Conservation (phyloP, 345 rosid species). For the Mallotus nudiflorus region DNA sequence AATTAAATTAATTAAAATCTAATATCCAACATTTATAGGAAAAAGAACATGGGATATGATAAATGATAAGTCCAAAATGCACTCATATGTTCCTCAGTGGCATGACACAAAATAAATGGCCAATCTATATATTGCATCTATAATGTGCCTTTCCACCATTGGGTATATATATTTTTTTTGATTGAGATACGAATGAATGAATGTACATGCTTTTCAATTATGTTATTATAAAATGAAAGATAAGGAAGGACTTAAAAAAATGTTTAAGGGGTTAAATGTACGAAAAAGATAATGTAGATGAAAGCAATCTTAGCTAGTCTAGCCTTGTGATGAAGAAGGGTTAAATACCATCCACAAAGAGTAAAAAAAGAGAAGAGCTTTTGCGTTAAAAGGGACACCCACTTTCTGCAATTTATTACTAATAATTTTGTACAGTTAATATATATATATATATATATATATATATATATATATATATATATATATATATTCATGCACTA, state of each 20-base stretch:
- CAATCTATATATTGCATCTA: too few relatives aligned
- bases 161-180: too few relatives aligned
- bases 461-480: too few relatives aligned
- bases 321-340: neutral
- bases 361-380: constrained; percentile 35
- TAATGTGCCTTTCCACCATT: too few relatives aligned
- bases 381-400: constrained; percentile 73
- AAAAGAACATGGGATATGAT: neutral
- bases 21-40: too few relatives aligned
- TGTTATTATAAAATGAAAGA: neutral
- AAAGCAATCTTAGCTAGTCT: constrained; percentile 6
- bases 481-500: too few relatives aligned
- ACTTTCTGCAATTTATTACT: constrained; percentile 64
- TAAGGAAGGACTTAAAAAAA: neutral
- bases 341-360: constrained; percentile 21
- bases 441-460: too few relatives aligned
- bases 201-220: neutral
- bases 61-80: constrained; percentile 9
- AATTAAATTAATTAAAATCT: too few relatives aligned
- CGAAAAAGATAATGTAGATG: constrained; percentile 22
- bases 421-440: constrained; percentile 18
- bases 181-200: too few relatives aligned
- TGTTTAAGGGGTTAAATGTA: constrained; percentile 9
- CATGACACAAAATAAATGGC: too few relatives aligned
- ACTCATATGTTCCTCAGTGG: constrained; percentile 6